Conservation (phyloP, 441 rosid species). For the Euphorbia schlechtendalii region DNA sequence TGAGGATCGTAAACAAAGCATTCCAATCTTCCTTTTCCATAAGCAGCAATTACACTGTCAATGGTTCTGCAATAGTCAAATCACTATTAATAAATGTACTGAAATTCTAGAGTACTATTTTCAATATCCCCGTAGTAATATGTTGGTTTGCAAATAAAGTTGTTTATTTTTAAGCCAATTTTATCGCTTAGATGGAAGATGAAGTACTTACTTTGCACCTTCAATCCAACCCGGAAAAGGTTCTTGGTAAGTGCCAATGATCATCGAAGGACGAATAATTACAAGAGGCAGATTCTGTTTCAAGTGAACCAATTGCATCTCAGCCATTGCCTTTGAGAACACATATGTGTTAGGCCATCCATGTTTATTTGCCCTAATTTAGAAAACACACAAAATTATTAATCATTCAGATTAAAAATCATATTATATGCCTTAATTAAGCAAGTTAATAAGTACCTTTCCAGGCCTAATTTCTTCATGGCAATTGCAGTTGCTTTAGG, state of each 20-base stretch:
- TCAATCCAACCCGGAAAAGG: not conserved
- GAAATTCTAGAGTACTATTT: too few species aligned
- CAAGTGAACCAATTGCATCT: not conserved
- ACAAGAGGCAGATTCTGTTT: not conserved
- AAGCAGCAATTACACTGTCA: slow-evolving; percentile 63
- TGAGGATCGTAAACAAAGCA: slow-evolving; percentile 46
- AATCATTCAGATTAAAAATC: too few species aligned
- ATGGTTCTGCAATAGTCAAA: slow-evolving; percentile 45
- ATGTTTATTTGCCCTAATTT: not conserved
- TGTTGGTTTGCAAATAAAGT: too few species aligned
- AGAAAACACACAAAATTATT: too few species aligned
- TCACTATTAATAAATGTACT: too few species aligned
- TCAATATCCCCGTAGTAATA: too few species aligned
- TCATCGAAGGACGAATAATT: not conserved
- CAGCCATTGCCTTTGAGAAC: not conserved
- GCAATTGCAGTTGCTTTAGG: slow-evolving; percentile 22
- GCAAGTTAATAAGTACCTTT: slow-evolving; percentile 30
- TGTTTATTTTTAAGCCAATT: too few species aligned
- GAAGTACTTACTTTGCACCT: not conserved
- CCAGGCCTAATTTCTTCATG: slow-evolving; percentile 63
- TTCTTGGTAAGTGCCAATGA: not conserved
- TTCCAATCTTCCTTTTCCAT: slow-evolving; percentile 57
- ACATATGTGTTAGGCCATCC: not conserved
- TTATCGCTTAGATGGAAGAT: too few species aligned
- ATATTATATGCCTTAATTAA: too few species aligned